Conservation (phyloP, 192 early-diverging fungal species). For the Haplosporangium gracile region DNA sequence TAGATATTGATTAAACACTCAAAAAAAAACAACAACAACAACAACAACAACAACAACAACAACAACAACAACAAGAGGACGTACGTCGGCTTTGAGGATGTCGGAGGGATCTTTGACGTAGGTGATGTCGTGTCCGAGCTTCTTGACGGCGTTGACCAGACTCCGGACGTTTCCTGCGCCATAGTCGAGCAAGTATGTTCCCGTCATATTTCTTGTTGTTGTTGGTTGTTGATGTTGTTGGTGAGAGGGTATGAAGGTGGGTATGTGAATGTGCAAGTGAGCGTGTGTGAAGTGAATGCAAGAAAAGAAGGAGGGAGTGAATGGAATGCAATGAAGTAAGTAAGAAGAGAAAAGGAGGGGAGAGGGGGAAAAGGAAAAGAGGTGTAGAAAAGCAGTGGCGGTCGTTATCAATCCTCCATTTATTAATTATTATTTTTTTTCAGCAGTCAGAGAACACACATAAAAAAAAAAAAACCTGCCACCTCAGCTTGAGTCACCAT, state of each 20-base stretch:
- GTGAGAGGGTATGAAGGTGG: neutral
- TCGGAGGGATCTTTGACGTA: conserved; percentile 82
- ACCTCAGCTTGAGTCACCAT: conserved; percentile 41
- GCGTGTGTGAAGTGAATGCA: neutral
- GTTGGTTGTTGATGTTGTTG: neutral
- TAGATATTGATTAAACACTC: neutral
- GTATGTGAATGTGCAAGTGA: neutral
- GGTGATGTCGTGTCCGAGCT: conserved; percentile 89
- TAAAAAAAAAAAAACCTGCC: neutral
- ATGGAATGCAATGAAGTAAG: conserved; percentile 4
- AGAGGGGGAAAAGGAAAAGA: neutral
- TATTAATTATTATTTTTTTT: neutral
- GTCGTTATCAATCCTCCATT: neutral
- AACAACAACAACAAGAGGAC: neutral
- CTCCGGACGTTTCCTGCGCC: conserved; percentile 99
- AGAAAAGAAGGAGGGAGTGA: neutral
- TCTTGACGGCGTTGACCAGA: conserved; percentile 92
- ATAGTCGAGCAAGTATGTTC: conserved; percentile 94
- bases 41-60: neutral
- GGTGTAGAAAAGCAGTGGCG: neutral
- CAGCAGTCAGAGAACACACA: neutral
- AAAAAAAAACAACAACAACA: neutral
- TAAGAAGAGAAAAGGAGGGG: neutral
- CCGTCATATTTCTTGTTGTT: conserved; percentile 56
- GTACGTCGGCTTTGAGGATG: conserved; percentile 90